phyloP scores from a whole-genome alignment of 2,329 filamentous ascomycete genomes.

The Plectosphaerella sp. region DNA sequence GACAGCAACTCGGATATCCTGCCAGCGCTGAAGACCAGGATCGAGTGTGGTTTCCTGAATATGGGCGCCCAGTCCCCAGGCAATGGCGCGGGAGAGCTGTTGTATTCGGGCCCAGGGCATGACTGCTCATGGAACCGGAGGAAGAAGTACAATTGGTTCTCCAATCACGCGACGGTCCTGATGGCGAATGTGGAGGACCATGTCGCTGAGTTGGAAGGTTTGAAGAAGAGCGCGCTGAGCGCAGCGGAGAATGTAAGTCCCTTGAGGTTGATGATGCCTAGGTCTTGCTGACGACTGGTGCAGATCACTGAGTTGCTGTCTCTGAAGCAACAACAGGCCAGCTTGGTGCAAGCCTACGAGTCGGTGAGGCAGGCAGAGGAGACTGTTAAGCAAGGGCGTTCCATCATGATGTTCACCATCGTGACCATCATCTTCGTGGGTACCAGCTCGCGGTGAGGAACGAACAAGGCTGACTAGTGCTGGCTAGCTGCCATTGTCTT shows the following conservation, averaged over 20 bases:
- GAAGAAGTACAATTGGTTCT: conserved; percentile 19
- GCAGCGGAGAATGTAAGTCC: conserved; percentile 26
- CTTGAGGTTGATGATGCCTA: no score
- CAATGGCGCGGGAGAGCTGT: no score
- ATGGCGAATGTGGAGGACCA: conserved; percentile 16
- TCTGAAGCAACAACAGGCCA: conserved; percentile 41
- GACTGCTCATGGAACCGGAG: not conserved
- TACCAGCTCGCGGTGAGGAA: not conserved
- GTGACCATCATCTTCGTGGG: conserved; percentile 42
- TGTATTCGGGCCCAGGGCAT: no score
- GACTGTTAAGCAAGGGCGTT: conserved; percentile 33
- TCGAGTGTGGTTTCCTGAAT: no score
- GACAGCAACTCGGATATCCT: not conserved
- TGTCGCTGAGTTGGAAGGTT: conserved; percentile 26
- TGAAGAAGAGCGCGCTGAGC: conserved; percentile 24
- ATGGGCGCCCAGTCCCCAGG: no score
- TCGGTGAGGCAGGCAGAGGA: conserved; percentile 32
- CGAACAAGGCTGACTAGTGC: not conserved
- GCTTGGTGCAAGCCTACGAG: conserved; percentile 37
- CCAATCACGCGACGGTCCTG: conserved; percentile 16
- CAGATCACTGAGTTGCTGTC: conserved; percentile 30
- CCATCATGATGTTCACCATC: conserved; percentile 41
- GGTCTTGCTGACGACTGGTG: not conserved
- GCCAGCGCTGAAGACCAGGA: not conserved
- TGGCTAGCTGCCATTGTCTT: conserved; percentile 29